Evolutionary conservation across 495 filamentous ascomycete genomes (phyloP).

Genomic region (Penicillium bovifimosum): DNA sequence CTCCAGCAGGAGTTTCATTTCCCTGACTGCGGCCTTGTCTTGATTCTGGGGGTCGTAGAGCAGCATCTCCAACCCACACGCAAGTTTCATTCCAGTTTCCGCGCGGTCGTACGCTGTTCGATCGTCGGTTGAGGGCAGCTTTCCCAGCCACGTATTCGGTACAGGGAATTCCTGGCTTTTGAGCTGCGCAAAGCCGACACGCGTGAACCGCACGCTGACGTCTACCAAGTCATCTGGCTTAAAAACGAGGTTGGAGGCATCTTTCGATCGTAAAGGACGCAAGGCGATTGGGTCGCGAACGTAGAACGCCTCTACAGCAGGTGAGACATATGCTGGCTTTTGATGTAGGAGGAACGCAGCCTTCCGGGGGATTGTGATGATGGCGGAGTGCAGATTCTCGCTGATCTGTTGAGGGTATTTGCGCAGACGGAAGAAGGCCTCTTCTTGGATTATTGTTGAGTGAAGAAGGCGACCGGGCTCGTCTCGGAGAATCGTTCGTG

Average conservation of each 20-base stretch:
- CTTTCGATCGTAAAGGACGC: constrained; percentile 55
- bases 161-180: constrained; percentile 78
- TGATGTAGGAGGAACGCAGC: constrained; percentile 75
- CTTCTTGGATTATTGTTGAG: constrained; percentile 68
- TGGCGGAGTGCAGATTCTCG: constrained; percentile 64
- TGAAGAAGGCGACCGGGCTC: constrained; percentile 52
- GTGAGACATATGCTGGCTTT: constrained; percentile 66
- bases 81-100: constrained; percentile 83
- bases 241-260: constrained; percentile 49
- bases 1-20: constrained; percentile 68
- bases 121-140: constrained; percentile 32
- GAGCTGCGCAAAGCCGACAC: constrained; percentile 84
- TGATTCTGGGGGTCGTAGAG: constrained; percentile 57
- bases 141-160: constrained; percentile 56
- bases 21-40: constrained; percentile 59
- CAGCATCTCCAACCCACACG: constrained; percentile 90
- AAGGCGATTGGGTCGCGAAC: constrained; percentile 78
- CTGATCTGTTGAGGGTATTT: constrained; percentile 73
- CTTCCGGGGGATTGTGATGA: constrained; percentile 70
- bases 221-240: constrained; percentile 73
- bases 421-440: constrained; percentile 80
- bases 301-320: constrained; percentile 89
- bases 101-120: constrained; percentile 40
- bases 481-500: constrained; percentile 50
- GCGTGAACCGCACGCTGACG: constrained; percentile 74